Evolutionary conservation across 2,329 filamentous ascomycete genomes (phyloP).

Genomic region (Chaetomium sp.): DNA sequence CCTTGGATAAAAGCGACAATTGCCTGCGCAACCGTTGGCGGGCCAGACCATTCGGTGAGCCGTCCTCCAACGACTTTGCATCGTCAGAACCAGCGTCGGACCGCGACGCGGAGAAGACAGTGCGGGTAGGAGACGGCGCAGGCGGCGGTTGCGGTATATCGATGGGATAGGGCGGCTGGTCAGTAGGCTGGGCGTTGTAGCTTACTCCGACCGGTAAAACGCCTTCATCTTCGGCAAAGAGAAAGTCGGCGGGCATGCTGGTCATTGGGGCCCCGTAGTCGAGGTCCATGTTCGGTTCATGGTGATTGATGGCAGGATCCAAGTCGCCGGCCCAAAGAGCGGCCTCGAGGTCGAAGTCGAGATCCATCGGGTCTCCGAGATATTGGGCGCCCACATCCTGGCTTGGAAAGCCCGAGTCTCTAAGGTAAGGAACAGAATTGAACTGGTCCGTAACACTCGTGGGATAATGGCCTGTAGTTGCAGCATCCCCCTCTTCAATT

Average conservation of each 20-base stretch:
- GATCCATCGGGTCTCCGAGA: conserved; percentile 36
- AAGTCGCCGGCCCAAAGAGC: conserved; percentile 33
- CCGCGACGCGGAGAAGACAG: conserved; percentile 1
- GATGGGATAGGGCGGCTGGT: neutral
- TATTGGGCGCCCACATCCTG: conserved; percentile 5
- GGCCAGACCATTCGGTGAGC: conserved; percentile 23
- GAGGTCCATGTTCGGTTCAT: conserved; percentile 18
- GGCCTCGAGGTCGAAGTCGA: conserved; percentile 37
- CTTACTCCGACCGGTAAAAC: conserved; percentile 17
- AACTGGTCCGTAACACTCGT: neutral
- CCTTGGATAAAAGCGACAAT: conserved; percentile 36
- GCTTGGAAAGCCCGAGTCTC: neutral
- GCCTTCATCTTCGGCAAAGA: conserved; percentile 34
- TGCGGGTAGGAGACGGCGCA: conserved; percentile 8
- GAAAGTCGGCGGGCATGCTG: conserved; percentile 26
- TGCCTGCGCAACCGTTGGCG: conserved; percentile 35
- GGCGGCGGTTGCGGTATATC: conserved; percentile 1
- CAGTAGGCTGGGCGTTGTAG: conserved; percentile 7
- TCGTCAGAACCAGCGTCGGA: conserved; percentile 10
- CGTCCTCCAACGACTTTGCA: conserved; percentile 8
- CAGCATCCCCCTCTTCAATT: neutral
- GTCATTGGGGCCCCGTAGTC: conserved; percentile 5
- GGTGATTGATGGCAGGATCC: conserved; percentile 24
- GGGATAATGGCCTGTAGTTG: neutral
- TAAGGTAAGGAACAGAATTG: neutral